Conservation (phyloP, 345 rosid species). For the Salix udensis region DNA sequence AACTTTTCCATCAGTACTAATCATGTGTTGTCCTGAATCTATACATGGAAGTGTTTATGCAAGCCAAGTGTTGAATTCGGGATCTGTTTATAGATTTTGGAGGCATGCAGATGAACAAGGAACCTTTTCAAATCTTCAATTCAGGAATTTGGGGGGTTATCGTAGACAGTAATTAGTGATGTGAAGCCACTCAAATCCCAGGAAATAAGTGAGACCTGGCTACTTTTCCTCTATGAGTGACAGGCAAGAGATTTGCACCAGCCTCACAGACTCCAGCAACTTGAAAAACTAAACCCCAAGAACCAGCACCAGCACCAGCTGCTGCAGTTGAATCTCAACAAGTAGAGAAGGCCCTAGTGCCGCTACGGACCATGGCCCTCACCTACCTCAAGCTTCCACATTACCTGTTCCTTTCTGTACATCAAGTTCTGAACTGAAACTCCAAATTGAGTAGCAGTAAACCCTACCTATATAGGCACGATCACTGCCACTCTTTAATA, state of each 20-base stretch:
- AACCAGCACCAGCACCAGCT: too few relatives aligned
- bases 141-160: conserved; percentile 59
- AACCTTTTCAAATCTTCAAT: conserved; percentile 66
- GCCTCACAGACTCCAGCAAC: conserved; percentile 12
- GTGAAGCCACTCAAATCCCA: not conserved
- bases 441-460: too few relatives aligned
- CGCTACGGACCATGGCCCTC: too few relatives aligned
- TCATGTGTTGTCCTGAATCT: conserved; percentile 38
- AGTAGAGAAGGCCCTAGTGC: too few relatives aligned
- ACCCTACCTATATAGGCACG: too few relatives aligned
- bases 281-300: conserved; percentile 8
- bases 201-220: too few relatives aligned
- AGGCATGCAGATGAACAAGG: conserved; percentile 56
- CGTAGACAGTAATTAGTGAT: not conserved
- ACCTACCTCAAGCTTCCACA: too few relatives aligned
- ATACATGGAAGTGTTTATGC: conserved; percentile 89
- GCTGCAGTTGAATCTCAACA: too few relatives aligned
- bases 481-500: too few relatives aligned
- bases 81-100: conserved; percentile 76
- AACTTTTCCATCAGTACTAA: not conserved
- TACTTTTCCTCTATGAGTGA: not conserved
- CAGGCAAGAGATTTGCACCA: conserved; percentile 50
- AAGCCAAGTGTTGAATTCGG: conserved; percentile 71
- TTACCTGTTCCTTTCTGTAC: too few relatives aligned
- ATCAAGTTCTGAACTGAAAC: too few relatives aligned